Conservation (phyloP, 2,329 filamentous ascomycete species). For the Colletotrichum chrysophilum region DNA sequence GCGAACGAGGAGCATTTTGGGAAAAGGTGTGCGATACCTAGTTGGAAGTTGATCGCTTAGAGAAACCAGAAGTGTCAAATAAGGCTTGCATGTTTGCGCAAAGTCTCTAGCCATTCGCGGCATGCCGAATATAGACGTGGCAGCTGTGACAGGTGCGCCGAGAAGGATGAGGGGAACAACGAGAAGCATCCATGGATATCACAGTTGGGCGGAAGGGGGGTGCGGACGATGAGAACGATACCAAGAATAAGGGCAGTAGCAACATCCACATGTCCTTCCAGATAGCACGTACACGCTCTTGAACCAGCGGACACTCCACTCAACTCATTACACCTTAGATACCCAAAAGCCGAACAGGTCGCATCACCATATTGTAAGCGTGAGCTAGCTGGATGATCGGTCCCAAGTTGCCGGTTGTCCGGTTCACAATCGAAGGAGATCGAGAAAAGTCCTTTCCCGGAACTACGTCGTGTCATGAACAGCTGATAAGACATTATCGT, state of each 20-base stretch:
- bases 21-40: too few species aligned
- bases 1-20: too few species aligned
- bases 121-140: rapidly evolving
- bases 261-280: too few species aligned
- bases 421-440: neutral
- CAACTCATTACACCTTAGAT: neutral
- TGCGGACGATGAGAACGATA: too few species aligned
- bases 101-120: neutral
- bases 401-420: neutral
- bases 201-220: too few species aligned
- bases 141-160: rapidly evolving
- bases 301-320: neutral
- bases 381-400: too few species aligned
- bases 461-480: neutral
- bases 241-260: too few species aligned
- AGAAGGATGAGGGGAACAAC: neutral
- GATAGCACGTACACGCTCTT: too few species aligned
- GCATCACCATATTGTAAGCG: too few species aligned
- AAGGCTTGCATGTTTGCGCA: rapidly evolving
- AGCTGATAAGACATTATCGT: neutral
- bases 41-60: too few species aligned
- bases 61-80: too few species aligned
- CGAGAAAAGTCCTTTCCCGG: neutral
- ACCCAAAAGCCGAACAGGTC: too few species aligned
- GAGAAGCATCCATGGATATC: neutral